Conservation (phyloP, 106 monocot species). For the Platanthera zijinensis region DNA sequence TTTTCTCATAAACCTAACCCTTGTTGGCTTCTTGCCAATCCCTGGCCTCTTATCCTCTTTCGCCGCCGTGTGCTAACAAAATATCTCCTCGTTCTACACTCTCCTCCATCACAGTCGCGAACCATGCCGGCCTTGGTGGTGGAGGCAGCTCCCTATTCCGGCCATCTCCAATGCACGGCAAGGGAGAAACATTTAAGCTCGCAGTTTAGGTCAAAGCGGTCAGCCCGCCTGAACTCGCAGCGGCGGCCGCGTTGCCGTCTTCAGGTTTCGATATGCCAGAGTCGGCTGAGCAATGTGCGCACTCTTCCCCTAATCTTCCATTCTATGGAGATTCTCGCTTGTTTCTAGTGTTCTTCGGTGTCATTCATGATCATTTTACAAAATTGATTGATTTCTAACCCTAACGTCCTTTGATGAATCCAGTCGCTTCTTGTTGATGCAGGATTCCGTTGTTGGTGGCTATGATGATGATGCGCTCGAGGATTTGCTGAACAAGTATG, state of each 20-base stretch:
- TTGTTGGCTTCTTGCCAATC: too few species aligned
- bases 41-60: too few species aligned
- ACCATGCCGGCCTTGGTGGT: conserved; percentile 1
- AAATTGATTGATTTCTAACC: background rate
- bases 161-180: background rate
- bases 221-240: background rate
- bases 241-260: background rate
- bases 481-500: conserved; percentile 80
- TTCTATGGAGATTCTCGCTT: background rate
- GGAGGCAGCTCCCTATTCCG: background rate
- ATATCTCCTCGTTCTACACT: too few species aligned
- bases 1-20: too few species aligned
- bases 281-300: conserved; percentile 6
- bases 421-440: background rate
- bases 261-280: conserved; percentile 7
- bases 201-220: background rate
- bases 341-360: background rate
- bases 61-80: too few species aligned
- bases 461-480: conserved; percentile 62
- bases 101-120: background rate
- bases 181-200: background rate
- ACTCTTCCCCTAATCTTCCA: background rate
- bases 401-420: background rate
- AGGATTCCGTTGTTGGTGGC: conserved; percentile 14
- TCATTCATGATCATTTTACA: too few species aligned